phyloP scores from a whole-genome alignment of 768 basidiomycete genomes.

The Mycena capillaripes region DNA sequence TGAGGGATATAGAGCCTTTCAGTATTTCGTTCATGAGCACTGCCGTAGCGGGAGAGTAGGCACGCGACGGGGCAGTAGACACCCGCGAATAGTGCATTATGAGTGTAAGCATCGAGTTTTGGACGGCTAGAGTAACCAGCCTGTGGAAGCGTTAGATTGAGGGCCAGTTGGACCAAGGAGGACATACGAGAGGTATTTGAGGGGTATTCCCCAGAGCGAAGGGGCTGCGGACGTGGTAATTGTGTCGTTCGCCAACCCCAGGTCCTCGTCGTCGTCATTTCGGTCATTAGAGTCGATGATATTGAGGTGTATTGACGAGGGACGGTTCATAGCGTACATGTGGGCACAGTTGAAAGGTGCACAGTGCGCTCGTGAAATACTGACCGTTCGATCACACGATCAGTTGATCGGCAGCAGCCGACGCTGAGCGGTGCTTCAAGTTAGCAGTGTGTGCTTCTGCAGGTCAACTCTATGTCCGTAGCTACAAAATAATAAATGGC shows the following conservation, averaged over 20 bases:
- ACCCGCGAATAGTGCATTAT: constrained; percentile 98
- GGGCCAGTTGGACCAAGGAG: neutral
- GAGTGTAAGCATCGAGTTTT: constrained; percentile 92
- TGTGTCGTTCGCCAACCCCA: constrained; percentile 54
- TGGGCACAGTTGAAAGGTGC: neutral
- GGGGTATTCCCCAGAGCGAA: constrained; percentile 75
- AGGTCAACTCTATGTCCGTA: too few species aligned
- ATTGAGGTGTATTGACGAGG: constrained; percentile 46
- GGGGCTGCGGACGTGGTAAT: constrained; percentile 57
- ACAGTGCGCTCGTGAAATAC: neutral
- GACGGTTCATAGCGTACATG: constrained; percentile 39
- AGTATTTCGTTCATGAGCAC: constrained; percentile 95
- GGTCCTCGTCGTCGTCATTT: constrained; percentile 52
- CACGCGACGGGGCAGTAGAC: constrained; percentile 77
- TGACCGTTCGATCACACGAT: constrained; percentile 9
- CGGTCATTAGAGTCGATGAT: constrained; percentile 46
- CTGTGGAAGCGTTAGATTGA: constrained; percentile 50
- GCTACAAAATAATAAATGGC: too few species aligned
- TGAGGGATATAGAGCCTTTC: constrained; percentile 89
- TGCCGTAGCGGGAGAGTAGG: constrained; percentile 94
- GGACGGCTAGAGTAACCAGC: constrained; percentile 87
- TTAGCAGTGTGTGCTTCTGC: too few species aligned
- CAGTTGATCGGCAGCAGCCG: constrained; percentile 16
- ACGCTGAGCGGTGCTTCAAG: too few species aligned
- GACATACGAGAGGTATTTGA: constrained; percentile 87